Evolutionary conservation across 176 grass and related monocot species (phyloP), one percentile per base, ranked within the genome.

Genomic region (Triticum turgidum): DNA sequence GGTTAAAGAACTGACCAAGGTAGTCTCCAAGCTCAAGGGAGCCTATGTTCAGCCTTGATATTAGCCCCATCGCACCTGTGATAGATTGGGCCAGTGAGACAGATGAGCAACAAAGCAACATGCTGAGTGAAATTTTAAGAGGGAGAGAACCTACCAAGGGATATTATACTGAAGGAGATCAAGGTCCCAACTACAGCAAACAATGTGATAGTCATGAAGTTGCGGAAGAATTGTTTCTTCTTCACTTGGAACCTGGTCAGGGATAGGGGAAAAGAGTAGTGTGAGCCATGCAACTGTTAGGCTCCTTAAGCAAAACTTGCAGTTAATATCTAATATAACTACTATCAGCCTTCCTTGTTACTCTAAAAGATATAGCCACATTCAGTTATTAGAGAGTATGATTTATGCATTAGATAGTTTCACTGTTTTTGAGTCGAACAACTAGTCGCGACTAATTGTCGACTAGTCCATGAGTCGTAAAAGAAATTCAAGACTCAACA

Each of bases 191-290:
- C 82, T 38, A 80, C 94, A 68, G 89, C 94, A 81, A 96, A 96
- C 49, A 96, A 87, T 13, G 86, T 89, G 63, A 96, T 96, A 32
- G 94, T 96, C 76, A 96, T 93, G 72, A 96, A 96, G 41, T 96
- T 96, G 22, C 82, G 91, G 80, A 96, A 96, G 85, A 96, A 96
- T 25, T 82, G 91, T 68, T 96, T 96, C 94, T 96, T 96, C 92
- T 96, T 96, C 61, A 96, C 94, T 83, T 96, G 94, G 83, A 96
- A 96, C 84, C 94, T 96, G 63, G 45, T 6, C 11, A 75, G 14
- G 30, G 45, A 12, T 3, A 42, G 4, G 29, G 30, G 14, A 68
- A 20, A 71, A 30, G 21, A 45, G 80, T 61, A 72, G 15, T 45
- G 4, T 80, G 10, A 73, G 64, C 17, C 6, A 45, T 27, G 67